These are phyloP conservation scores for Colletotrichum acutatum DNA, from an alignment of 2,329 filamentous ascomycete species.

Conservation along the genomic window DNA sequence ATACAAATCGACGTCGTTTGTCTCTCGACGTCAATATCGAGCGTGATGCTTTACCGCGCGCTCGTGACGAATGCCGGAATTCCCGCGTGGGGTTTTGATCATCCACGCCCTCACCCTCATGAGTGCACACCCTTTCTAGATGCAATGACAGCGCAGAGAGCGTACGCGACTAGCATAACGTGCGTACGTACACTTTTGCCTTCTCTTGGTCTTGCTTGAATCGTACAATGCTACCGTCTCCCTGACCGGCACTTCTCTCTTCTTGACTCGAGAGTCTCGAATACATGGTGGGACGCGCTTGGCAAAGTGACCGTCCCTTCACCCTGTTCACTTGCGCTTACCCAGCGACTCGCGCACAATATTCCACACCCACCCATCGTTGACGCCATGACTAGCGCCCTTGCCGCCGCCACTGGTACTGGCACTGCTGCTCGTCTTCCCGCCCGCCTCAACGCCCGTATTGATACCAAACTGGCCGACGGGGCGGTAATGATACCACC, in stretches of 20 bases:
- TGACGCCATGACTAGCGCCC: constrained; percentile 42
- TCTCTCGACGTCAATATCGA: background rate
- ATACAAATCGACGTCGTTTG: background rate
- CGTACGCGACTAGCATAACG: background rate
- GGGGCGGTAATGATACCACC: constrained; percentile 54
- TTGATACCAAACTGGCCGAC: constrained; percentile 52
- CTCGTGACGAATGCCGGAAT: background rate
- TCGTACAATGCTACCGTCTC: background rate
- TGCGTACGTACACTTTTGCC: background rate
- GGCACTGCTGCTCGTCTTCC: background rate
- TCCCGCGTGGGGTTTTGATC: background rate
- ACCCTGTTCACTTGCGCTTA: constrained; percentile 26
- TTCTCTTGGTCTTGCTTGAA: background rate
- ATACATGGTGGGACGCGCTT: background rate
- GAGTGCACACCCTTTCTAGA: background rate
- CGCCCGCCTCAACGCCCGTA: constrained; percentile 36
- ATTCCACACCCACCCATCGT: constrained; percentile 56
- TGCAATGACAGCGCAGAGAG: background rate
- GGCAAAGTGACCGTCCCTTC: constrained; percentile 14
- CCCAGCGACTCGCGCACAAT: constrained; percentile 47
- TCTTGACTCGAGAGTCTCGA: background rate
- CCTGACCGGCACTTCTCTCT: background rate
- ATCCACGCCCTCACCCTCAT: background rate
- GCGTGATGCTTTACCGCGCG: background rate
- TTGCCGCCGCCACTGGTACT: constrained; percentile 36